These are phyloP conservation scores for Coemansia sp. DNA, from an alignment of 371 early-diverging fungal genomes.

Conservation along the genomic window DNA sequence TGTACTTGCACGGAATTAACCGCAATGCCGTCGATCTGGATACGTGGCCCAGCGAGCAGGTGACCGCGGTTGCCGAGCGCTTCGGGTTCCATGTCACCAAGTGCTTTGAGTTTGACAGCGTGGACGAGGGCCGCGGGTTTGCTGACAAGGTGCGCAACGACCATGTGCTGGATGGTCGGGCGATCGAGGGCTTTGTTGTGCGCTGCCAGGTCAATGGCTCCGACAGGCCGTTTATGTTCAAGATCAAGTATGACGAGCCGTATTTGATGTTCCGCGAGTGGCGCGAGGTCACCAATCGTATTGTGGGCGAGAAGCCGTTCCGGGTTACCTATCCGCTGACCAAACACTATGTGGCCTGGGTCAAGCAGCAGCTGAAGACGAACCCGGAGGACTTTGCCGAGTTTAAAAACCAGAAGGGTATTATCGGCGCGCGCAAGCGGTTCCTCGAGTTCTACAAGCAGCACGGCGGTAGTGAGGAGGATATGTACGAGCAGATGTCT, in stretches of 20 bases:
- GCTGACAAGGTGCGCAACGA: slow-evolving; percentile 63
- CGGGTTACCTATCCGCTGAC: slow-evolving; percentile 64
- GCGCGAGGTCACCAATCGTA: slow-evolving; percentile 81
- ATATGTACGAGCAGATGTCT: slow-evolving; percentile 16
- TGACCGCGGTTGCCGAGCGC: slow-evolving; percentile 61
- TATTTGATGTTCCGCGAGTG: slow-evolving; percentile 94
- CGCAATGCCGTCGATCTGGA: slow-evolving; percentile 69
- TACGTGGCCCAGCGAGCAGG: slow-evolving; percentile 66
- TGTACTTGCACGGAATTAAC: slow-evolving; percentile 93
- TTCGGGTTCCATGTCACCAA: slow-evolving; percentile 76
- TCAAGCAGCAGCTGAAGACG: slow-evolving; percentile 55
- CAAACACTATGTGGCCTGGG: slow-evolving; percentile 73
- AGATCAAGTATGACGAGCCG: slow-evolving; percentile 90
- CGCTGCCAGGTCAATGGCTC: slow-evolving; percentile 59
- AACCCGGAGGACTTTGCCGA: slow-evolving; percentile 72
- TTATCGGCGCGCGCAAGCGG: slow-evolving; percentile 70
- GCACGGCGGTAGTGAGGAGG: slow-evolving; percentile 20
- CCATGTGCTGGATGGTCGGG: slow-evolving; percentile 62
- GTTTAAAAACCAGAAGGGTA: slow-evolving; percentile 71
- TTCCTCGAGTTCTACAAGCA: slow-evolving; percentile 60
- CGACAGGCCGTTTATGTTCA: slow-evolving; percentile 68
- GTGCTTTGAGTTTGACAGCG: slow-evolving; percentile 48
- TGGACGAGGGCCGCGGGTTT: slow-evolving; percentile 62
- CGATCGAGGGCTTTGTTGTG: slow-evolving; percentile 93
- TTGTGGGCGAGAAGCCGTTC: slow-evolving; percentile 44